These are phyloP conservation scores for Puccinia horiana DNA, from an alignment of 1,284 basidiomycete genomes.

Conservation along the genomic window DNA sequence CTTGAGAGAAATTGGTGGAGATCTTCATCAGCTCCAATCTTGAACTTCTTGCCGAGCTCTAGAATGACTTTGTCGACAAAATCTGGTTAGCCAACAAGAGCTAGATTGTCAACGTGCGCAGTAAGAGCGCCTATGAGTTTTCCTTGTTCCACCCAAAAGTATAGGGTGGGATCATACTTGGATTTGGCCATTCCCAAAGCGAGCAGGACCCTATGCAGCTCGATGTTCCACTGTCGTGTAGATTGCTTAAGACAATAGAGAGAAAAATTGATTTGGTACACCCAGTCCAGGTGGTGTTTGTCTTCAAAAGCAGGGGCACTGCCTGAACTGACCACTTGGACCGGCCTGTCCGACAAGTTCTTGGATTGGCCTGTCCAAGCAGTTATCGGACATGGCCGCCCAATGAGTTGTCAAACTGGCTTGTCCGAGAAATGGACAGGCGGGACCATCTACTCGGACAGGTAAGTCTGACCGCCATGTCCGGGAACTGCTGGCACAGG, in stretches of 20 bases:
- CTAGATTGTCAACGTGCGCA: not conserved
- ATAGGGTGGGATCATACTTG: conserved; percentile 8
- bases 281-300: not conserved
- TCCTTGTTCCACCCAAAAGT: not conserved
- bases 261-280: not conserved
- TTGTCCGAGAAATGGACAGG: no score
- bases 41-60: not conserved
- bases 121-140: conserved; percentile 11
- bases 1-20: conserved; percentile 10
- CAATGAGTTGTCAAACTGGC: no score
- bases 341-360: no score
- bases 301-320: conserved; percentile 9
- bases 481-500: no score
- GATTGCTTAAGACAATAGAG: conserved; percentile 22
- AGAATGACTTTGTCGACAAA: not conserved
- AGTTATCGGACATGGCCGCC: no score
- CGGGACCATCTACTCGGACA: no score
- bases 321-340: no score
- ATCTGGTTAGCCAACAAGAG: not conserved
- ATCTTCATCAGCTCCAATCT: conserved; percentile 2
- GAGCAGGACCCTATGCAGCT: not conserved
- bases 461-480: no score
- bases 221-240: not conserved
- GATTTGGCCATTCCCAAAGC: not conserved
- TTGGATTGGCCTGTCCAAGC: no score